A percentile compares a stretch with the other conserved stretches of the same genome.
Conservation (phyloP, 768 basidiomycete genomes). For the Pleurotus ostreatus region DNA sequence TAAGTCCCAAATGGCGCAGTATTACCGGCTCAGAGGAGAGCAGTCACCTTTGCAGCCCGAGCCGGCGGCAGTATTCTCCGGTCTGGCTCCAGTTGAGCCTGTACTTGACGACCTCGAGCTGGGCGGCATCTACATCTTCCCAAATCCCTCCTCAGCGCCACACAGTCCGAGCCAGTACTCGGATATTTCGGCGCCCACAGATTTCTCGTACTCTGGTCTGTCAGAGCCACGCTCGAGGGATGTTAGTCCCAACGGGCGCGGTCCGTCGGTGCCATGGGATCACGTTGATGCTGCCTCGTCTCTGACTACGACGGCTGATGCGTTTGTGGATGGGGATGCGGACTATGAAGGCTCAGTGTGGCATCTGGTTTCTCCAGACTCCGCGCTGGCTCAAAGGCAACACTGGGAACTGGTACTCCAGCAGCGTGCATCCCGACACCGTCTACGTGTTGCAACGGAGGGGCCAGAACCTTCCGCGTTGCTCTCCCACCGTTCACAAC, state of each 20-base stretch:
- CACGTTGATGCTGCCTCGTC: not conserved
- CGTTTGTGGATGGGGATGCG: not conserved
- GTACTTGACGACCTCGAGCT: slow-evolving; percentile 7
- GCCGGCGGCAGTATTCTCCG: not conserved
- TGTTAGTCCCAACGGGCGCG: not conserved
- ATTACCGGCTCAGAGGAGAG: slow-evolving; percentile 4
- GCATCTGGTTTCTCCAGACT: not conserved
- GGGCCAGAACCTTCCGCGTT: not conserved
- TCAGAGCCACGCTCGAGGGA: slow-evolving; percentile 11
- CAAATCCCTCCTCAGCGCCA: slow-evolving; percentile 16
- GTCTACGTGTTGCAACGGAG: not conserved
- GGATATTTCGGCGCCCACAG: slow-evolving; percentile 10
- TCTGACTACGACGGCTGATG: not conserved
- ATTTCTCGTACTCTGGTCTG: slow-evolving; percentile 10
- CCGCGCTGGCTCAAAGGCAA: not conserved
- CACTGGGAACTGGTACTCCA: slow-evolving; percentile 1
- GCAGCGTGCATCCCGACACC: not conserved
- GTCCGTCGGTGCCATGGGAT: not conserved
- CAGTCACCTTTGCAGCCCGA: not conserved
- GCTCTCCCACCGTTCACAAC: not conserved
- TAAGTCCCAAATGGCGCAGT: slow-evolving; percentile 4
- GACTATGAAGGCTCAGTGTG: not conserved
- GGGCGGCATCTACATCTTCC: slow-evolving; percentile 17
- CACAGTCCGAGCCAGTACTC: slow-evolving; percentile 16
- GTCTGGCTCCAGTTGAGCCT: not conserved